Evolutionary conservation across 352 stramenopile species (phyloP).

Genomic region (Pythium guiyangense): DNA sequence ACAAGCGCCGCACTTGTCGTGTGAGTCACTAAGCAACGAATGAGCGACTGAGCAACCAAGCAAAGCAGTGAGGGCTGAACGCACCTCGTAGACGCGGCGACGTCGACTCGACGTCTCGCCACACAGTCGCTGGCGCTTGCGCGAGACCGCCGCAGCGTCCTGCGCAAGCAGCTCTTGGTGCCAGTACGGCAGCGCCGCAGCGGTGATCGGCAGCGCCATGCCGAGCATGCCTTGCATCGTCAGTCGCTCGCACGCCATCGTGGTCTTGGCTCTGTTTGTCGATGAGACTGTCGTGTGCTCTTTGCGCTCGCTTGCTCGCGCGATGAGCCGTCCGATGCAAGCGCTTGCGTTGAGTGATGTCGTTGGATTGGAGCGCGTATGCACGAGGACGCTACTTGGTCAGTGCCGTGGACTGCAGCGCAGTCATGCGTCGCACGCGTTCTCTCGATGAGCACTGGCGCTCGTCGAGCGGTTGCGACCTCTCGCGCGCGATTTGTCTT

Average conservation of each 20-base stretch:
- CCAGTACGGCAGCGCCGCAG: constrained; percentile 17
- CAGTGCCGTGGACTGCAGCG: neutral
- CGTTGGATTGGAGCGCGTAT: too few species aligned
- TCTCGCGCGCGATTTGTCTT: neutral
- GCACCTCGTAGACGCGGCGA: constrained; percentile 18
- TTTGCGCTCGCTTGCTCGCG: neutral
- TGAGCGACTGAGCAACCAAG: neutral
- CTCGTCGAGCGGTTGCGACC: neutral
- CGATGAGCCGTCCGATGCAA: neutral
- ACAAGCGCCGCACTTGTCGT: too few species aligned
- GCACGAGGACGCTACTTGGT: neutral
- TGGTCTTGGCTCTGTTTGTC: too few species aligned
- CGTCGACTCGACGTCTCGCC: neutral
- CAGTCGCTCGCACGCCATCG: constrained; percentile 14
- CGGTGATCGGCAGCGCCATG: constrained; percentile 20
- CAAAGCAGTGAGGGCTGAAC: too few species aligned
- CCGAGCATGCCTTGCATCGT: constrained; percentile 21
- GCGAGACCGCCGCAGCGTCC: neutral
- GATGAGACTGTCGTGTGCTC: neutral
- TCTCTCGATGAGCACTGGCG: too few species aligned
- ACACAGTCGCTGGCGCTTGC: constrained; percentile 28
- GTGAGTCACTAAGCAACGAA: too few species aligned
- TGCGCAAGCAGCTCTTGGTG: constrained; percentile 19
- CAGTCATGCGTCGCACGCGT: neutral
- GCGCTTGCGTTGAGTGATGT: too few species aligned